Evolutionary conservation across 371 early-diverging fungal genomes (phyloP).

Genomic region (Syncephalastrum contaminatum): DNA sequence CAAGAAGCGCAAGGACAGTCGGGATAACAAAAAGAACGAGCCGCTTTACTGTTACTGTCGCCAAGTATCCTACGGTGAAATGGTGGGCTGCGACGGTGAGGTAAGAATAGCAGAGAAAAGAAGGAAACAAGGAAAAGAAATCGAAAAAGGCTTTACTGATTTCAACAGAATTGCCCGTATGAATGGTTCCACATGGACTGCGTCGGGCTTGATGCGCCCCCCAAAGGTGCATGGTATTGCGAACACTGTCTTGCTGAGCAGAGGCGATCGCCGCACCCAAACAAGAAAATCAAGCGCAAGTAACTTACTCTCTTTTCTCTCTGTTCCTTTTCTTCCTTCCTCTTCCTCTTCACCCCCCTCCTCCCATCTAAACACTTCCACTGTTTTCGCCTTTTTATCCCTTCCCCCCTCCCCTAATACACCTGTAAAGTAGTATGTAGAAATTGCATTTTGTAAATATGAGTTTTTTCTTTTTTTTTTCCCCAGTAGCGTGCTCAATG

Average conservation of each 20-base stretch:
- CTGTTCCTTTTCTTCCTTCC: no score
- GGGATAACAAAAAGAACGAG: constrained; percentile 58
- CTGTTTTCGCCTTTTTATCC: no score
- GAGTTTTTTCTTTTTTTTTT: no score
- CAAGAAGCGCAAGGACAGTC: constrained; percentile 33
- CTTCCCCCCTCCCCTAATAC: no score
- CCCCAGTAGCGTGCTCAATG: constrained; percentile 16
- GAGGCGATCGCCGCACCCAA: constrained; percentile 28
- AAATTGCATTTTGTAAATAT: no score
- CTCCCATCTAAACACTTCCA: no score
- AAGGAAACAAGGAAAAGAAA: not conserved
- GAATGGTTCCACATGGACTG: constrained; percentile 98
- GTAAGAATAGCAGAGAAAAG: constrained; percentile 37
- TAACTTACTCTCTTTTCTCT: no score
- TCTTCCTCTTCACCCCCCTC: no score
- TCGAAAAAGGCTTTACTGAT: not conserved
- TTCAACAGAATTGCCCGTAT: constrained; percentile 51
- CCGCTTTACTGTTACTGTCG: constrained; percentile 93
- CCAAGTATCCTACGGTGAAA: constrained; percentile 96
- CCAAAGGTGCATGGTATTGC: constrained; percentile 94
- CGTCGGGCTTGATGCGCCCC: constrained; percentile 80
- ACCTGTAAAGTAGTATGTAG: no score
- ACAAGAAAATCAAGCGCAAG: constrained; percentile 37
- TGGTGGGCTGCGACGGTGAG: constrained; percentile 96
- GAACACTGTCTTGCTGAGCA: constrained; percentile 63